phyloP scores from a whole-genome alignment of 345 rosid species.

The Eucalyptus pauciflora region DNA sequence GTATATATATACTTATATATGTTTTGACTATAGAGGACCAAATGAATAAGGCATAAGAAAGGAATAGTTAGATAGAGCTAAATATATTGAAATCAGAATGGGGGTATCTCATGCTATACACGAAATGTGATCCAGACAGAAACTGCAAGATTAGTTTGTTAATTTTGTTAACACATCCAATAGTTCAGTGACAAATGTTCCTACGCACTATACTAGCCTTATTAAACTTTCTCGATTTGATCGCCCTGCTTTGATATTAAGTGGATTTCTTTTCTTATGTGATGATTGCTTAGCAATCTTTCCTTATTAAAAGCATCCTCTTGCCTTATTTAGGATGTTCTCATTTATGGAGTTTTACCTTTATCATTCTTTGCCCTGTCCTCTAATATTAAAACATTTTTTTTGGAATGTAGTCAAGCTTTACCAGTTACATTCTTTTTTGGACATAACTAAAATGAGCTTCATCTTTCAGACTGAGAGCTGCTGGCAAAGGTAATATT shows the following conservation, averaged over 20 bases:
- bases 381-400: background rate
- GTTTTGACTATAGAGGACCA: background rate
- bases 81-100: background rate
- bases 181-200: background rate
- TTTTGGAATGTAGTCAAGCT: background rate
- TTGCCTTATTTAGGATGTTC: background rate
- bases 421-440: background rate
- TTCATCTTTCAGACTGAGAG: slow-evolving; percentile 35
- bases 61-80: background rate
- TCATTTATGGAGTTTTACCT: background rate
- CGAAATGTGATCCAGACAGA: background rate
- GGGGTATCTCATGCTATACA: background rate
- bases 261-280: background rate
- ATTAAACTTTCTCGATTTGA: background rate
- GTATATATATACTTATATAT: slow-evolving; percentile 7
- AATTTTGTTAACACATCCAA: background rate
- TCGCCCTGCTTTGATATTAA: background rate
- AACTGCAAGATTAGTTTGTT: background rate
- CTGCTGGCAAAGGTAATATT: slow-evolving; percentile 43
- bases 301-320: background rate
- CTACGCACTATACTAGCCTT: background rate
- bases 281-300: background rate
- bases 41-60: background rate
- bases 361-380: background rate
- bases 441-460: background rate